Evolutionary conservation across 2,329 filamentous ascomycete species (phyloP), one percentile per base, ranked within the genome.

Genomic region (Thyridium curvatum): DNA sequence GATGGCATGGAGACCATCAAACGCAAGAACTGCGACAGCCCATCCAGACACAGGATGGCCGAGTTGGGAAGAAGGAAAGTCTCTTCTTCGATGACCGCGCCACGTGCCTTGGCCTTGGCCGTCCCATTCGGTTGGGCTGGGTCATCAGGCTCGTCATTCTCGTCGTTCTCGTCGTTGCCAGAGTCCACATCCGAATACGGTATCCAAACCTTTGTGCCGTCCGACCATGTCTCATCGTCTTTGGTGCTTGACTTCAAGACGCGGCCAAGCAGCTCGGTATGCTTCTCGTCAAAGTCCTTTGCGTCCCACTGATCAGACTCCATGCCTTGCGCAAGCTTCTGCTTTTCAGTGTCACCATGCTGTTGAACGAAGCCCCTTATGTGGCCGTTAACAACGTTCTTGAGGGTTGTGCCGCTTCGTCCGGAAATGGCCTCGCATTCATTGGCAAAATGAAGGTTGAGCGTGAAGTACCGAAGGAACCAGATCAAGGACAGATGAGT

Each of bases 341-440:
- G 83, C 52, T 83, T 85, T 58, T 88, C 82, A 2, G 69, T 64
- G 41, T 88, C 84, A 15, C 82, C 81, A 49, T 87, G 77, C 28
- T 71, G 71, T 41, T 83, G 74, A 17, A 91, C 81, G 55, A 89
- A 93, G 12, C 87, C 84, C 50, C 79, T 84, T 57, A 94, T 91
- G 47, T 94, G 87, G 21, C 72, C 74, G 49, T 91, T 90, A 43
- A 94, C 84, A 26, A 89, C 76, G 14, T 76, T 86, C 61, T 91
- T 91, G 6, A 94, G 65, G 2, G 80, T 70, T 3, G 80, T 82
- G 8, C 86, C 85, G 42, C 85, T 85, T 41, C 85, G 76, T 1
- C 87, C 86, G 16, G 85, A 91, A 15, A 93, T 81, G 13, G 85
- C 83, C 59, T 94, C 87, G 53, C 87, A 93, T 56, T 94, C 87